These are phyloP conservation scores for Blastobotrys ciferrii DNA, from an alignment of 1,139 yeast genomes.

Conservation along the genomic window DNA sequence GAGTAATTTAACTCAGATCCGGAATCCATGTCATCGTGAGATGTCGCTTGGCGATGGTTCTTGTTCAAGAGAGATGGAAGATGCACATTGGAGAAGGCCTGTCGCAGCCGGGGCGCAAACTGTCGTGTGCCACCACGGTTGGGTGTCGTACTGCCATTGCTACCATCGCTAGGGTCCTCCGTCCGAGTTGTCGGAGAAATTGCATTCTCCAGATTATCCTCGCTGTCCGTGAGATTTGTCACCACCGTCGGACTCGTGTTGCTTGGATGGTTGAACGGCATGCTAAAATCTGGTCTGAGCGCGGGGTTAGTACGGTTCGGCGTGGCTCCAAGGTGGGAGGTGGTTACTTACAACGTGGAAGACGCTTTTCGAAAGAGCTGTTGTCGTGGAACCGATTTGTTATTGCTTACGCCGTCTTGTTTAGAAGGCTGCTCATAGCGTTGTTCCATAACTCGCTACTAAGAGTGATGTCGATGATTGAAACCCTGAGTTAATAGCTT, in stretches of 20 bases:
- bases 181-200: slow-evolving; percentile 16
- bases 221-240: slow-evolving; percentile 13
- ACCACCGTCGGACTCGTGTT: slow-evolving; percentile 9
- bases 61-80: slow-evolving; percentile 15
- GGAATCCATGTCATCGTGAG: not conserved
- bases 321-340: no score
- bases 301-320: not conserved
- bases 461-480: not conserved
- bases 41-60: slow-evolving; percentile 6
- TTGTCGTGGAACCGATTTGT: not conserved
- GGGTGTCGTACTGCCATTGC: slow-evolving; percentile 3
- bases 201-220: slow-evolving; percentile 10
- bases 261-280: slow-evolving; percentile 7
- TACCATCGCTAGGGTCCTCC: not conserved
- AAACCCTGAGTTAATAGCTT: not conserved
- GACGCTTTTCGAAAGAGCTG: slow-evolving; percentile 7
- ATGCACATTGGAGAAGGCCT: slow-evolving; percentile 27
- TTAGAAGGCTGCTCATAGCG: not conserved
- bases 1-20: slow-evolving; percentile 2
- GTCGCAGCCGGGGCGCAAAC: slow-evolving; percentile 21
- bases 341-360: slow-evolving; percentile 6
- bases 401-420: slow-evolving; percentile 1
- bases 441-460: not conserved
- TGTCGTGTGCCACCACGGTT: slow-evolving; percentile 1
- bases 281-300: slow-evolving; percentile 5